Conservation (phyloP, 2,329 filamentous ascomycete species). For the Claviceps pusilla region DNA sequence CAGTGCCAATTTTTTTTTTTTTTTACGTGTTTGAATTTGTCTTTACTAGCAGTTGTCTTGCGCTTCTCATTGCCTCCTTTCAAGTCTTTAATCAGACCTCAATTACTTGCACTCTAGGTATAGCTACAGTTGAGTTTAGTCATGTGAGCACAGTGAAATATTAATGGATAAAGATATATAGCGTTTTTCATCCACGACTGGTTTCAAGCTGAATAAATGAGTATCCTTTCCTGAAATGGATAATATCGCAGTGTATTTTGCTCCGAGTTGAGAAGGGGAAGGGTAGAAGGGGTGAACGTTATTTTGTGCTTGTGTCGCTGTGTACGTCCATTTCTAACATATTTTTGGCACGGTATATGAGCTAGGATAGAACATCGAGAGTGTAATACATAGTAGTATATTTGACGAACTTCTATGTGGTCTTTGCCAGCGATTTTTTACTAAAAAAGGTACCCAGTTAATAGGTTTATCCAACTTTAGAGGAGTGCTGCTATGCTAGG, state of each 20-base stretch:
- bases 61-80: slow-evolving; percentile 20
- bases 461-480: no score
- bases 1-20: slow-evolving; percentile 3
- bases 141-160: slow-evolving; percentile 6
- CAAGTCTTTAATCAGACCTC: slow-evolving; percentile 25
- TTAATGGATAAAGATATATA: slow-evolving; percentile 1
- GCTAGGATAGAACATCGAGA: background rate
- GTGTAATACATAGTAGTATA: no score
- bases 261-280: background rate
- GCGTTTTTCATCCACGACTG: background rate
- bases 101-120: slow-evolving; percentile 18
- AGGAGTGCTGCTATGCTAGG: no score
- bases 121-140: slow-evolving; percentile 17
- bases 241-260: background rate
- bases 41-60: slow-evolving; percentile 21
- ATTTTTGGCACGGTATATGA: background rate
- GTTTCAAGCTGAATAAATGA: background rate
- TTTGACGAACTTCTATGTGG: slow-evolving; percentile 14
- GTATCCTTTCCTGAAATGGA: background rate
- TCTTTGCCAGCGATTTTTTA: slow-evolving; percentile 18
- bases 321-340: background rate
- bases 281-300: background rate
- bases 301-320: background rate
- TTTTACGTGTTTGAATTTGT: slow-evolving; percentile 20
- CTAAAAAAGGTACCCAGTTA: no score